These are phyloP conservation scores for Adansonia gregorii DNA, from an alignment of 441 rosid species.

Conservation along the genomic window DNA sequence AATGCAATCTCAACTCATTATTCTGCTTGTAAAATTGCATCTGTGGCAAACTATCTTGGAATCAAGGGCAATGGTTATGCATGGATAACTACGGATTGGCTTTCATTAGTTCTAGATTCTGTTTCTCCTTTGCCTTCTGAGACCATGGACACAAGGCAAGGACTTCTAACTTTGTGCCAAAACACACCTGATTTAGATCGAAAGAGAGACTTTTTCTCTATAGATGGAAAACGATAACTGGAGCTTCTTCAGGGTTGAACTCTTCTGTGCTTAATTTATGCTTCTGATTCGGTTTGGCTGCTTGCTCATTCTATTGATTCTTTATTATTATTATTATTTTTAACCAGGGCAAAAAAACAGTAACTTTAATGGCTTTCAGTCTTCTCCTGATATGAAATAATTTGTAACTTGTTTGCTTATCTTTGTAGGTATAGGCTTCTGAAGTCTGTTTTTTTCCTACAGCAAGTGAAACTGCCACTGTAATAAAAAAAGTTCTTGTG, in stretches of 20 bases:
- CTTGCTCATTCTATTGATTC: conserved; percentile 74
- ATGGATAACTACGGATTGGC: conserved; percentile 95
- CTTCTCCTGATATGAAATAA: not conserved
- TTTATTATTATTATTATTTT: conserved; percentile 36
- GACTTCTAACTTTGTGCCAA: conserved; percentile 74
- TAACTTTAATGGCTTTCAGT: conserved; percentile 12
- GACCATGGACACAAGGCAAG: conserved; percentile 69
- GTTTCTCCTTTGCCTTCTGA: conserved; percentile 59
- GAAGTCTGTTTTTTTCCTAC: conserved; percentile 84
- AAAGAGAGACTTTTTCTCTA: conserved; percentile 54
- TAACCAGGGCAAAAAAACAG: conserved; percentile 56
- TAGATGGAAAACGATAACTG: conserved; percentile 60
- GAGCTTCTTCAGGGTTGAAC: conserved; percentile 61
- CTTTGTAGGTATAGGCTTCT: conserved; percentile 72
- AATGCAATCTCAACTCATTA: conserved; percentile 75
- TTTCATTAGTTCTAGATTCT: conserved; percentile 66
- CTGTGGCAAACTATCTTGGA: conserved; percentile 68
- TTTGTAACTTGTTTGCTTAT: not conserved
- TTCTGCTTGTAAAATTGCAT: conserved; percentile 59
- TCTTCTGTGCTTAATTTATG: conserved; percentile 69
- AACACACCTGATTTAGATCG: conserved; percentile 67
- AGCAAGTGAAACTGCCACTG: conserved; percentile 52
- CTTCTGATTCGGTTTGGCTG: conserved; percentile 87
- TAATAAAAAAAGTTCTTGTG: conserved; percentile 11
- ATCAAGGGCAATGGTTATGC: conserved; percentile 92